Evolutionary conservation across 495 filamentous ascomycete genomes (phyloP), one percentile per base, ranked within the genome.

Genomic region (Xanthoparmelia taractica): DNA sequence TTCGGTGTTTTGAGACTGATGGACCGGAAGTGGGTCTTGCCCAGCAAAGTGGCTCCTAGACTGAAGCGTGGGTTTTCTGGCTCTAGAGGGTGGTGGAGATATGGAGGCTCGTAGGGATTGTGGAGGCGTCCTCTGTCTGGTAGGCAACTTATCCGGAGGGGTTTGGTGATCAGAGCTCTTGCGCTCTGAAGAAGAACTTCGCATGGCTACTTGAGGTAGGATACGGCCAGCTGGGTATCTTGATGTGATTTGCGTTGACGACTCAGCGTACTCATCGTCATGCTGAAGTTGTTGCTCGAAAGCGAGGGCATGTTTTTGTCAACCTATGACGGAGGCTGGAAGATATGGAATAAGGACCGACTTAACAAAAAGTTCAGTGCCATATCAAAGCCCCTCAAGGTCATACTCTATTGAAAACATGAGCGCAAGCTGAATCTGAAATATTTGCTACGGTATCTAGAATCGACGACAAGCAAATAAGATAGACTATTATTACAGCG

Each of bases 61-160:
- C 5, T n/a, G 23, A 15, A 23, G 20, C 40, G 27, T 36, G 36
- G 10, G 63, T 13, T 34, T 50, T 31, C 57, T 62, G 23, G 37
- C 18, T 37, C 58, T 57, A 37, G 58, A 60, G 18, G 64, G 66
- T 20, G 66, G 66, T 11, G 66, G 66, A 23, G 66, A 68, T 40
- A 68, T 68, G 29, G 61, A 59, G 4, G 57, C 48, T 33, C 58
- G 61, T 5, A 67, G 50, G 17, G 65, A 64, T 15, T 27, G 34
- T 18, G 65, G 65, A 36, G 65, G 65, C 31, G 64, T 58, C 12
- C 34, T 58, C 31, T 47, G 33, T 57, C 52, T 50, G 27, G 12
- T 27, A 13, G 33, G 20, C 1, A 17, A 31, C 2, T 13, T 13
- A 25, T 41, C 50, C 15, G 13, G n/a, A 52, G n/a, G 10, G 23